phyloP scores from a whole-genome alignment of 441 rosid genomes.

The Erodium moschatum region DNA sequence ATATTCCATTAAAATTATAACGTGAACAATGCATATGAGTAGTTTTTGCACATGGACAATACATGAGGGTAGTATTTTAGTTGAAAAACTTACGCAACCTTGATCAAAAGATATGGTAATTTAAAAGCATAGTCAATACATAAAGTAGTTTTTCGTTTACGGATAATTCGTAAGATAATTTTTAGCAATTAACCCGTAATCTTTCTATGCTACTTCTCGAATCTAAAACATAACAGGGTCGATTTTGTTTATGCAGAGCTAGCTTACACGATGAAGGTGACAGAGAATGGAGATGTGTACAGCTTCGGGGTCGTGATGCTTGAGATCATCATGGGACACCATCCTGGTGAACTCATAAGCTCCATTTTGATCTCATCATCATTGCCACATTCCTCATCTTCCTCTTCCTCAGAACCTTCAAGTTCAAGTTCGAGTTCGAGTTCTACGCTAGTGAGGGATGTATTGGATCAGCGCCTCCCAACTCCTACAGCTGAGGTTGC shows the following conservation, averaged over 20 bases:
- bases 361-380: background rate
- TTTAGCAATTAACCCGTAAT: too few relatives aligned
- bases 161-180: too few relatives aligned
- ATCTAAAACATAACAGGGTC: background rate
- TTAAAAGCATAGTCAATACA: too few relatives aligned
- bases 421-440: background rate
- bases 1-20: too few relatives aligned
- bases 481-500: constrained; percentile 20
- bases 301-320: constrained; percentile 37
- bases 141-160: too few relatives aligned
- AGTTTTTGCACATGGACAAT: too few relatives aligned
- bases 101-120: too few relatives aligned
- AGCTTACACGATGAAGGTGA: constrained; percentile 38
- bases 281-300: constrained; percentile 36
- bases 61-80: too few relatives aligned
- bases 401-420: constrained; percentile 19
- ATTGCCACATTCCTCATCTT: constrained; percentile 7
- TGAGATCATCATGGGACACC: constrained; percentile 32
- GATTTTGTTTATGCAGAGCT: constrained; percentile 24
- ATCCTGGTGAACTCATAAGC: constrained; percentile 30
- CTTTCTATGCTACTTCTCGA: too few relatives aligned
- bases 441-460: constrained; percentile 10
- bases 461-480: constrained; percentile 28
- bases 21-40: too few relatives aligned
- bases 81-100: too few relatives aligned